Evolutionary conservation across 2,329 filamentous ascomycete genomes (phyloP).

Genomic region (Penicillium sp.): DNA sequence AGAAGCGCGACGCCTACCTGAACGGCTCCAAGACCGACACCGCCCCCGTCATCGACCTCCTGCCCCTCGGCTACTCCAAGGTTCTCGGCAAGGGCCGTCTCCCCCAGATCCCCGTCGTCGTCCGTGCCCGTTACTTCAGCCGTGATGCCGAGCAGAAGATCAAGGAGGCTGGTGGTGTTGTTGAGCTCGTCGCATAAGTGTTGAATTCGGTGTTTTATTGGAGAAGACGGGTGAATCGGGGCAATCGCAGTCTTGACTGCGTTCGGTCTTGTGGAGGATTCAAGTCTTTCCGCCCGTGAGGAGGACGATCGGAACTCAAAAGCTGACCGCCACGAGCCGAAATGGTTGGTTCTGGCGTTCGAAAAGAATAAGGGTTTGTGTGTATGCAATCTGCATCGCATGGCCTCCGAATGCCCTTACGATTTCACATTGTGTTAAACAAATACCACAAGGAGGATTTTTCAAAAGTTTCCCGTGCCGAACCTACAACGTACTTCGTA

Average conservation of each 20-base stretch:
- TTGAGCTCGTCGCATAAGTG: constrained; percentile 86
- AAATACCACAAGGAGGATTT: constrained; percentile 35
- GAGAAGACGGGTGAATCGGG: constrained; percentile 27
- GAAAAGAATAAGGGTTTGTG: constrained; percentile 33
- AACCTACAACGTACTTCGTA: not conserved
- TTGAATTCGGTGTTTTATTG: constrained; percentile 24
- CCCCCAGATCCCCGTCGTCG: constrained; percentile 86
- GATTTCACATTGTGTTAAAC: constrained; percentile 35
- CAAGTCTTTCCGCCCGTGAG: constrained; percentile 21
- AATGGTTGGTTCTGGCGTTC: constrained; percentile 28
- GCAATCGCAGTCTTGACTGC: constrained; percentile 28
- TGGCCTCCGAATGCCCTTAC: constrained; percentile 36
- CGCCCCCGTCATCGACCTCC: constrained; percentile 95
- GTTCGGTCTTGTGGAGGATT: constrained; percentile 30
- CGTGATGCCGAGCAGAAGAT: constrained; percentile 98
- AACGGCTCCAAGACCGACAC: constrained; percentile 75
- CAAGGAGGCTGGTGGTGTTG: constrained; percentile 90
- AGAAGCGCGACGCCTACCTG: constrained; percentile 91
- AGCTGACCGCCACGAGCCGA: constrained; percentile 29
- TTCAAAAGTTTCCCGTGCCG: constrained; percentile 11
- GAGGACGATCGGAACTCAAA: constrained; percentile 28
- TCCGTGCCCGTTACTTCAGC: constrained; percentile 92
- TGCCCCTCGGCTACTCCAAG: constrained; percentile 96
- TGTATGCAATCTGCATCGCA: constrained; percentile 36
- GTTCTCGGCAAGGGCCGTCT: constrained; percentile 97